These are phyloP conservation scores for Catharanthus roseus DNA, from an alignment of 257 asterid species.

Conservation along the genomic window DNA sequence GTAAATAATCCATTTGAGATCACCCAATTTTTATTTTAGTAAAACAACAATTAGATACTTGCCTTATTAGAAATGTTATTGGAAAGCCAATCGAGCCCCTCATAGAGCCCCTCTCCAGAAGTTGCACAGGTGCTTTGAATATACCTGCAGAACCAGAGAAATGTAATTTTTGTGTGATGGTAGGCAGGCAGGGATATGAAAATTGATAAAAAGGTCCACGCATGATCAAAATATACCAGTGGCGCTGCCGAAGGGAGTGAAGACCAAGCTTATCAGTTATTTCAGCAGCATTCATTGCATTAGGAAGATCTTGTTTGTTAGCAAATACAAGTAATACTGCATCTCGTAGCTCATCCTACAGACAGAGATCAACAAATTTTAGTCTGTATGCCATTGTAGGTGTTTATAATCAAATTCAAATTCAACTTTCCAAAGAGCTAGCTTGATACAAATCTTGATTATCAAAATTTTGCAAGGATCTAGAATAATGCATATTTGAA, in stretches of 20 bases:
- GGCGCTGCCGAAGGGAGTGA: slow-evolving; percentile 89
- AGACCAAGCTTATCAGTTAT: slow-evolving; percentile 86
- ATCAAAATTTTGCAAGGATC: not conserved
- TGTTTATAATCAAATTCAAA: not conserved
- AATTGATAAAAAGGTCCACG: not conserved
- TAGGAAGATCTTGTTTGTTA: slow-evolving; percentile 91
- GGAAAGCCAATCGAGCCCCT: slow-evolving; percentile 20
- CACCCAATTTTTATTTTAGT: not conserved
- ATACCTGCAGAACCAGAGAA: slow-evolving; percentile 17
- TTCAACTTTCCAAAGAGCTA: not conserved
- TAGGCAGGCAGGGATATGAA: not conserved
- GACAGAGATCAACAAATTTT: not conserved
- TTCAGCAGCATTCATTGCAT: slow-evolving; percentile 93
- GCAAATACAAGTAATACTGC: slow-evolving; percentile 85
- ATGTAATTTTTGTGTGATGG: not conserved
- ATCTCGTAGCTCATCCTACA: slow-evolving; percentile 84
- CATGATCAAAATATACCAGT: slow-evolving; percentile 49
- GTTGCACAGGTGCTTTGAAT: slow-evolving; percentile 20
- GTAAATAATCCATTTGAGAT: not conserved
- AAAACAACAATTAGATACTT: slow-evolving; percentile 6
- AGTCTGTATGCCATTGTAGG: not conserved
- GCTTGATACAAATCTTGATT: not conserved
- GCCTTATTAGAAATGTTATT: slow-evolving; percentile 17
- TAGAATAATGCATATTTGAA: no score
- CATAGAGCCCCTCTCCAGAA: slow-evolving; percentile 17